Base-by-base conservation (phyloP, 768 basidiomycete genomes). In the Boletus tylopilopsis region DNA sequence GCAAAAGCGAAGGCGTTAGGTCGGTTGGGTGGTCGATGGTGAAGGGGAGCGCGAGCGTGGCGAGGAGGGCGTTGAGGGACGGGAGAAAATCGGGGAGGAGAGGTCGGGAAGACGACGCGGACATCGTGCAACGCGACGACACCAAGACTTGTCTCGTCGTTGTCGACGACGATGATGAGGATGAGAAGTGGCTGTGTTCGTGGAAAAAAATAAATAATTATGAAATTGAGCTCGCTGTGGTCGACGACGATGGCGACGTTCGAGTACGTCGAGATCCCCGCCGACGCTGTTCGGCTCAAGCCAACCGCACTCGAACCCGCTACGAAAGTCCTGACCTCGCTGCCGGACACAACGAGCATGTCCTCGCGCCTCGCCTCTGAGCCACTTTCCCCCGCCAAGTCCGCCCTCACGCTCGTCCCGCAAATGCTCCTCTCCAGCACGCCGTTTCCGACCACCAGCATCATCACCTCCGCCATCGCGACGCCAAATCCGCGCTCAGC, bases 1-100 rank as follows among this genome's bases (percentile, higher is more conserved):
- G 75, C 21, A 90, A 75, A 8, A 90, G 74, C 1, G 82, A 80
- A 0, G 88, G 87, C 0, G 85, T 87, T 10, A 91, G 76, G 57
- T 90, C 85, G 11, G 69, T 63, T 13, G 80, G 80, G 30, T 78
- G 73, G 32, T 73, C 61, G 13, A 85, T 61, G 21, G 58, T 56
- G 39, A 81, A 69, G 3, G 79, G 78, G 18, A 83, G 64, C 18
- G 65, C 55, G 37, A 84, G 64, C 0, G 69, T 59, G 2, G 53
- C 55, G 30, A 84, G 72, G 34, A 84, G 75, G 21, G 62, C 54
- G 55, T 82, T 82, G 24, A 83, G 67, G 24, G 56, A 51, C 0
- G 61, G 50, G 11, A 68, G 24, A 12, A 71, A 36, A 1, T 57
- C 35, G 3, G 56, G 45, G 9, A 35, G 35, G 11, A 63, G 61